A percentile compares a stretch with the other conserved stretches of the same genome.
Evolutionary conservation across 2,329 filamentous ascomycete genomes (phyloP).

Genomic region (Cadophora malorum): DNA sequence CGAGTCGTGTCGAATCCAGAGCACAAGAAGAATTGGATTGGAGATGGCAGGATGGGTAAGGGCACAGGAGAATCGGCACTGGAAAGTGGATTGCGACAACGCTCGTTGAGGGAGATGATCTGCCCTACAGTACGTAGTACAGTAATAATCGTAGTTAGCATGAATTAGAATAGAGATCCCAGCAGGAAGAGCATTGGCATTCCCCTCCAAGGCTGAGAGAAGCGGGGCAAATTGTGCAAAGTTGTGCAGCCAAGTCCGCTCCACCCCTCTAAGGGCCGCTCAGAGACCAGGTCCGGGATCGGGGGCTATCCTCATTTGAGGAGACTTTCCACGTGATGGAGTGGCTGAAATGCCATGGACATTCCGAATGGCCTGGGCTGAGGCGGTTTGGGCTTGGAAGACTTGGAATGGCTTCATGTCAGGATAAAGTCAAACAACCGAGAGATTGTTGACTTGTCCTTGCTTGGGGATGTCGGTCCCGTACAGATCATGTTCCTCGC

Average conservation of each 20-base stretch:
- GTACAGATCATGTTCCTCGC: background rate
- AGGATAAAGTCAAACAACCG: background rate
- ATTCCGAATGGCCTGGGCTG: background rate
- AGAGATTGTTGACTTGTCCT: background rate
- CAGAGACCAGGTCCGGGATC: constrained; percentile 1
- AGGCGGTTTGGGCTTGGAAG: background rate
- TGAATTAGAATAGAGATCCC: background rate
- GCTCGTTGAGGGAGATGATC: background rate
- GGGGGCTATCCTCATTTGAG: background rate
- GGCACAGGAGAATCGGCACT: background rate
- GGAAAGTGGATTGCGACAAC: background rate
- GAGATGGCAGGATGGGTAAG: background rate
- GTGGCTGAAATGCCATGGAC: constrained; percentile 15
- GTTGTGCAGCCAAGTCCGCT: constrained; percentile 4
- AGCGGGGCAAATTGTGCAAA: constrained; percentile 16
- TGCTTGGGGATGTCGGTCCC: background rate
- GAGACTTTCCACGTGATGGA: constrained; percentile 2
- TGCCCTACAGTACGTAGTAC: no score
- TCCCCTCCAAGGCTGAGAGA: constrained; percentile 14
- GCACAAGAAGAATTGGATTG: background rate
- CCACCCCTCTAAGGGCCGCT: background rate
- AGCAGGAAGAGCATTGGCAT: background rate
- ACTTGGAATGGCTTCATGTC: constrained; percentile 18
- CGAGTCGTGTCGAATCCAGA: background rate
- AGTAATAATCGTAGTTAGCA: background rate